Base-by-base conservation (phyloP, 164 flowering plant species). In the Litsea cubeba region DNA sequence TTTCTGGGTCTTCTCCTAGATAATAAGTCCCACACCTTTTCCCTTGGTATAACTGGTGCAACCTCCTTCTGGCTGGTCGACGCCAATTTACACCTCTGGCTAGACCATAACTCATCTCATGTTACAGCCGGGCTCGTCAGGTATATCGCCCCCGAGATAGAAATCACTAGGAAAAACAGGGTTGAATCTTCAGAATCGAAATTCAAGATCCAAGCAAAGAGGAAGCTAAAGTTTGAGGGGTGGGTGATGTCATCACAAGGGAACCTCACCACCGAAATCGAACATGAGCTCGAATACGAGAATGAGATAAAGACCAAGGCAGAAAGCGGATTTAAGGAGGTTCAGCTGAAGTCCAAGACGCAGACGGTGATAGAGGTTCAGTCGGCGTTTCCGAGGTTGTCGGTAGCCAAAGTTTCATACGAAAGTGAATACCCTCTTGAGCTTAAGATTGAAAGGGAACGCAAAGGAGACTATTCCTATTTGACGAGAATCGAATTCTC, bases 81-180 rank as follows among this genome's bases (percentile, higher is more conserved):
- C 80, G 98, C 96, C 0, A 94, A 94, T 83, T 57, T 94, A 79
- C 98, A 94, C 78, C 51, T 94, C 5, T 94, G 97, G 98, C 35
- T 92, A 68, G 94, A 92, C 76, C 74, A 72, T 1, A 12, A 25
- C 1, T 74, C 81, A 1, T 5, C 71, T 3, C 58, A 20, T 30
- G 90, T 94, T 2, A 71, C 75, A 32, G 93, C 95, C 0, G 65
- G 50, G 12, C 60, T 81, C 17, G 74, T 80, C 15, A 35, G 58
- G 1, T 79, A 76, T 50, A 1, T 22, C 2, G 30, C 50, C 11
- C 87, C 89, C 0, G n/a, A 54, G 1, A n/a, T 80, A 5, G 8
- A 26, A 2, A 25, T 87, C 1, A 30, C 72, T 5, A 77, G 84
- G 1, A 5, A 71, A 0, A 76, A 78, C 1, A 63, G 76, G 18